A percentile compares a stretch with the other conserved stretches of the same genome.
Conservation (phyloP, 306 rosid species). For the Vigna unguiculata region DNA sequence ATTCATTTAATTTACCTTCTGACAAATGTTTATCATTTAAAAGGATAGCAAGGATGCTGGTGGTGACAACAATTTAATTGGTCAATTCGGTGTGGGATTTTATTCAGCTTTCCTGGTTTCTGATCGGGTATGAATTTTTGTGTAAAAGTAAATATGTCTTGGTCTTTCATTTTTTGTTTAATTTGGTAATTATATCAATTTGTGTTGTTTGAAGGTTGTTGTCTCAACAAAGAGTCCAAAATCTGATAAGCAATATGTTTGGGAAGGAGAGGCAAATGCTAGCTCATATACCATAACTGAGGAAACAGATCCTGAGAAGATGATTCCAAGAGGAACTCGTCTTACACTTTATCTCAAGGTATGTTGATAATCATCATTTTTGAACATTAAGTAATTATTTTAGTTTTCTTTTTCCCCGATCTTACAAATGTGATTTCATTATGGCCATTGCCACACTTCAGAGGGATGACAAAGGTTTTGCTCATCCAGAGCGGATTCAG, state of each 20-base stretch:
- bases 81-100: slow-evolving; percentile 98
- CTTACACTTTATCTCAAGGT: slow-evolving; percentile 89
- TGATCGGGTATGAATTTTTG: slow-evolving; percentile 67
- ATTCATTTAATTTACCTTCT: slow-evolving; percentile 36
- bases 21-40: slow-evolving; percentile 45
- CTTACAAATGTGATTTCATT: slow-evolving; percentile 28
- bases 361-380: slow-evolving; percentile 1
- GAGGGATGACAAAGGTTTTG: slow-evolving; percentile 91
- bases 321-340: slow-evolving; percentile 88
- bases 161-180: neutral
- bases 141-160: neutral
- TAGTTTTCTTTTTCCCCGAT: slow-evolving; percentile 17
- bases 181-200: slow-evolving; percentile 30
- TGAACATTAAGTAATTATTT: slow-evolving; percentile 8
- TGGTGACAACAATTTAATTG: slow-evolving; percentile 84
- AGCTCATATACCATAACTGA: slow-evolving; percentile 90
- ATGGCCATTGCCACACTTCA: slow-evolving; percentile 42
- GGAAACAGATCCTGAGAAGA: slow-evolving; percentile 87
- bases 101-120: slow-evolving; percentile 91
- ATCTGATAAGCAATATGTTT: slow-evolving; percentile 87
- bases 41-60: slow-evolving; percentile 94
- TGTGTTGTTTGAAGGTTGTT: slow-evolving; percentile 67
- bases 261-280: slow-evolving; percentile 98
- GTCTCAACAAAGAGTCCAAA: slow-evolving; percentile 93
- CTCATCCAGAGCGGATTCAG: slow-evolving; percentile 87